Base-by-base conservation (phyloP, 106 monocot species). In the Allium cepa region DNA sequence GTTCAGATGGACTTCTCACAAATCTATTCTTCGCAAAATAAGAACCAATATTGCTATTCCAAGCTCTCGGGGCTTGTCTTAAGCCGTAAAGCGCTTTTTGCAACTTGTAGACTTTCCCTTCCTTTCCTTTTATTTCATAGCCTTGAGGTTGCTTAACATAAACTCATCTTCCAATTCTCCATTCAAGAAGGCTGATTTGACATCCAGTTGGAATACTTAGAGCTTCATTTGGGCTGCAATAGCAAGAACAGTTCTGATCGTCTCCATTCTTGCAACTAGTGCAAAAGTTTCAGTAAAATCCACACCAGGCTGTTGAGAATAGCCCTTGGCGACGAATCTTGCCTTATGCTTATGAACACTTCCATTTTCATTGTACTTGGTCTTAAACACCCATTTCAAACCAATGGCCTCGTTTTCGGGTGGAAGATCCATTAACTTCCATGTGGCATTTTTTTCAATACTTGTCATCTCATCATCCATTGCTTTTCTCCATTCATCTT, bases 151-250 rank as follows among this genome's bases (percentile, higher is more conserved):
- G 22, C 22, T 22, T 22, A 22, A 58, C 57, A 47, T 58, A 58
- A 7, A 59, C 46, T 69, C 52, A 36, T 69, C 56, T 56, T 17
- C 16, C 13, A 70, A 11, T 12, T 70, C 17, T 9, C 59, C 70
- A 70, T 59, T 70, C 15, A 70, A 59, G 46, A 49, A 70, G 2
- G 56, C 13, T 57, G 57, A 16, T 46, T 57, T 69, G 8, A 69
- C 15, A 47, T 57, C 56, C 5, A 57, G 17, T 7, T 70, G 59
- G 46, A 18, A 49, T 4, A 70, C 59, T 9, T 70, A 1, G 7
- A 58, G 46, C 11, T 60, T 47, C 3, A 59, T 12, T 17, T 59
- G 59, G 0, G 48, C 52, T 59, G 48, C 9, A 4, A 70, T 16
- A 47, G 58, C 70, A 22, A 22, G 22, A 22, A 22, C 22, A 22